A percentile compares a stretch with the other conserved stretches of the same genome.
These are phyloP conservation scores for Eucalyptus fibrosa DNA, from an alignment of 345 rosid species.

Conservation along the genomic window DNA sequence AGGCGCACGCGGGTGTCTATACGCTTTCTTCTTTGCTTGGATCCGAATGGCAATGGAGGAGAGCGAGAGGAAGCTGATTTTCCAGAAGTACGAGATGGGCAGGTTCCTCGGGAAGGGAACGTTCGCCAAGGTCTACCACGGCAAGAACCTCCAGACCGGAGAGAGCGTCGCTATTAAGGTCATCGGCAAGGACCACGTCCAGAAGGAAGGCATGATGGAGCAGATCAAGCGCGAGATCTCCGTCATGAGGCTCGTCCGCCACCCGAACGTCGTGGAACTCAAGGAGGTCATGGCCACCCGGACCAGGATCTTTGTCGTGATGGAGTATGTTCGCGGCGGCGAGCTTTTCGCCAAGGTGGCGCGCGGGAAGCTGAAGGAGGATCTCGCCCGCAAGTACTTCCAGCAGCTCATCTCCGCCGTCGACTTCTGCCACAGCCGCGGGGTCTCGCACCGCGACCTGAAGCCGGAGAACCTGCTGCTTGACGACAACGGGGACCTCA, in stretches of 20 bases:
- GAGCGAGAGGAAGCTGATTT: conserved; percentile 16
- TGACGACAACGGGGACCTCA: conserved; percentile 55
- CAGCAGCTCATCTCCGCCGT: conserved; percentile 69
- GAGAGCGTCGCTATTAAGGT: conserved; percentile 66
- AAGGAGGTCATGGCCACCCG: conserved; percentile 75
- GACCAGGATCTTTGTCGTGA: conserved; percentile 50
- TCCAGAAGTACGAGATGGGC: conserved; percentile 61
- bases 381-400: conserved; percentile 47
- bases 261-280: conserved; percentile 59
- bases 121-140: conserved; percentile 73
- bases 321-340: conserved; percentile 76
- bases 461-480: conserved; percentile 77
- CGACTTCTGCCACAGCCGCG: conserved; percentile 75
- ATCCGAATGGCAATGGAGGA: not conserved
- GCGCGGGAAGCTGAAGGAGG: conserved; percentile 55
- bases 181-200: conserved; percentile 39
- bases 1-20: not conserved
- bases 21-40: not conserved
- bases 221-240: conserved; percentile 66
- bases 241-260: conserved; percentile 68
- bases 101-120: conserved; percentile 62
- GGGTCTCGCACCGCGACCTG: conserved; percentile 74
- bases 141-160: conserved; percentile 26
- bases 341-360: conserved; percentile 59
- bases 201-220: conserved; percentile 55